Evolutionary conservation across 1,284 basidiomycete species (phyloP).

Genomic region (Exobasidium cylindrosporum): DNA sequence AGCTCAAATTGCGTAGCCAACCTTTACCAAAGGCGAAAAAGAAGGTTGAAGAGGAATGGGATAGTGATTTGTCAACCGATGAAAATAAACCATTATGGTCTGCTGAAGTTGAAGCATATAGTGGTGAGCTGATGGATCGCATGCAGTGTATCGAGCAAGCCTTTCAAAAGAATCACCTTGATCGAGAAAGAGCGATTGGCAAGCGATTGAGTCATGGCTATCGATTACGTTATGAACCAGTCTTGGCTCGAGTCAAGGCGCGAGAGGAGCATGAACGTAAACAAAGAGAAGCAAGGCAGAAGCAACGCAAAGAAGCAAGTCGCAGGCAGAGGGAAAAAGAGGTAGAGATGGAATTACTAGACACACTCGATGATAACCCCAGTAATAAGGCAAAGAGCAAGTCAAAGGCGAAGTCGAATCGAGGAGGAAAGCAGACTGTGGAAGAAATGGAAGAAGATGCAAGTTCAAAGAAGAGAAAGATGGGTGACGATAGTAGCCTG

Average conservation of each 20-base stretch:
- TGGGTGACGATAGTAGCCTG: neutral
- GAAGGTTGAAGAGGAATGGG: conserved; percentile 23
- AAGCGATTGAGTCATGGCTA: conserved; percentile 37
- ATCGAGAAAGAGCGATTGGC: conserved; percentile 32
- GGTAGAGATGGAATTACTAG: conserved; percentile 49
- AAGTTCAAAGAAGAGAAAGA: neutral
- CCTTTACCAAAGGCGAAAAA: neutral
- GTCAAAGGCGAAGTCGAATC: conserved; percentile 8
- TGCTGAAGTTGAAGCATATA: conserved; percentile 40
- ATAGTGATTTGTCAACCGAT: conserved; percentile 47
- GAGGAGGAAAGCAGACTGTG: neutral
- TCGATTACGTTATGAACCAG: conserved; percentile 35
- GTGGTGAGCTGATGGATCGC: conserved; percentile 29
- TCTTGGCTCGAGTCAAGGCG: conserved; percentile 30
- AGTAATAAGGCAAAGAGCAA: conserved; percentile 16
- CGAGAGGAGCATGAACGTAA: conserved; percentile 30
- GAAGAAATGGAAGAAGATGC: conserved; percentile 2
- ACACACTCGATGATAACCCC: conserved; percentile 37
- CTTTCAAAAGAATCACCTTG: conserved; percentile 20
- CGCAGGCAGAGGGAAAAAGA: conserved; percentile 39
- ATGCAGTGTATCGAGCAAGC: conserved; percentile 33
- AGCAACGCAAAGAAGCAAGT: conserved; percentile 24
- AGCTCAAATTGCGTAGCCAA: conserved; percentile 11
- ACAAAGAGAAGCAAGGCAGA: conserved; percentile 19
- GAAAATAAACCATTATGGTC: conserved; percentile 44